Base-by-base conservation (phyloP, 2,329 filamentous ascomycete species). In the Epichloe scottii region DNA sequence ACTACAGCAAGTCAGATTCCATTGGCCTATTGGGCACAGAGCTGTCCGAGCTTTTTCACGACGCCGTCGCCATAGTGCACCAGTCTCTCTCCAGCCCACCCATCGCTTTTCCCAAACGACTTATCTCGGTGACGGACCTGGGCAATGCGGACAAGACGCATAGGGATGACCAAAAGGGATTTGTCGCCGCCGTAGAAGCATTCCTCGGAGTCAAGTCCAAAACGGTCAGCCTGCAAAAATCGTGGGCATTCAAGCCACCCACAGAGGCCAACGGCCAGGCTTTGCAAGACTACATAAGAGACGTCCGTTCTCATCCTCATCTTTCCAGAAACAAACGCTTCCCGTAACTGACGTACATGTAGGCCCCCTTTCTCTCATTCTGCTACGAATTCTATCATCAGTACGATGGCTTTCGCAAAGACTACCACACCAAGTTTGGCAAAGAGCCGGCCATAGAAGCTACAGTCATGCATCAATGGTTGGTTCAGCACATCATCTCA, bases 341-440 rank as follows among this genome's bases (percentile, higher is more conserved):
- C 7, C 3, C 14, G 3, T 0, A 6, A 30, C 46, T 40, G 14
- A 48, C 37, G 14, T 1, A 10, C 17, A 19, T 4, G 12, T 17
- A 69, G 65, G 60, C 60, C 3, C 56, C 62, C 1, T 67, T 65
- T 33, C 51, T 53, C 2, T 58, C 58, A 1, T 64, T 63, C 48
- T 66, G 63, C 48, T 63, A 64, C 54, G 64, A 65, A 7, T 67
- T 65, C 48, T 66, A 62, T 48, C 57, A 63, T 40, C 49, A 56
- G 5, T 67, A 64, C 49, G 55, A 60, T 15, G 42, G 49, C 0
- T 69, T 69, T 30, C 56, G 60, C 21, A 26, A 52, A 1, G 53
- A 54, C 1, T 69, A 64, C 35, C 37, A 41, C 11, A 30, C 56
- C 30, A 58, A 56, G 19, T 62, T 63, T 35, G 53, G 57, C 4